These are phyloP conservation scores for Carpinus fangiana DNA, from an alignment of 306 rosid species.

Conservation along the genomic window DNA sequence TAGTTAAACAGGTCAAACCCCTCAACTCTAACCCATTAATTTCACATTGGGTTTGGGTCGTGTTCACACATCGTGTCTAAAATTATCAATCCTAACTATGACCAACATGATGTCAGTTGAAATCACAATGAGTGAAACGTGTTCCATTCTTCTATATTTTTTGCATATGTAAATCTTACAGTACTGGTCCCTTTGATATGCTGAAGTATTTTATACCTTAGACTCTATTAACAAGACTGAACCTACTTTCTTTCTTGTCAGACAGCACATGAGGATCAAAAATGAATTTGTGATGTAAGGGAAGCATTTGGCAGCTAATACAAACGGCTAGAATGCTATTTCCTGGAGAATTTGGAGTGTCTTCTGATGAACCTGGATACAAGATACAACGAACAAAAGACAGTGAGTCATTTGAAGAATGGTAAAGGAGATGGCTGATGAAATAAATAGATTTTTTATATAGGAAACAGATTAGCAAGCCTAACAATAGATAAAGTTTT, in stretches of 20 bases:
- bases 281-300: neutral
- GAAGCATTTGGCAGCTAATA: neutral
- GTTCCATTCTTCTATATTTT: slow-evolving; percentile 1
- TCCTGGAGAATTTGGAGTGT: slow-evolving; percentile 84
- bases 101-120: neutral
- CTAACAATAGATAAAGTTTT: neutral
- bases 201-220: neutral
- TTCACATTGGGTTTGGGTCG: no score
- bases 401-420: slow-evolving; percentile 12
- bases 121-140: neutral
- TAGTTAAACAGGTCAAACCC: no score
- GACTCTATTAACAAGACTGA: slow-evolving; percentile 1
- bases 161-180: neutral
- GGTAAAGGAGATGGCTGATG: slow-evolving; percentile 6
- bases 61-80: no score
- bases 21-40: no score
- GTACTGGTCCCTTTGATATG: neutral
- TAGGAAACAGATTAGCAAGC: neutral
- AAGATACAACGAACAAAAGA: slow-evolving; percentile 27
- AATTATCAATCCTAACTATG: neutral
- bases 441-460: slow-evolving; percentile 6
- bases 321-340: slow-evolving; percentile 59
- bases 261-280: slow-evolving; percentile 1
- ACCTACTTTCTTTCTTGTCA: neutral
- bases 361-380: slow-evolving; percentile 81